phyloP scores from a whole-genome alignment of 257 asterid genomes.

The Nicotiana tabacum region DNA sequence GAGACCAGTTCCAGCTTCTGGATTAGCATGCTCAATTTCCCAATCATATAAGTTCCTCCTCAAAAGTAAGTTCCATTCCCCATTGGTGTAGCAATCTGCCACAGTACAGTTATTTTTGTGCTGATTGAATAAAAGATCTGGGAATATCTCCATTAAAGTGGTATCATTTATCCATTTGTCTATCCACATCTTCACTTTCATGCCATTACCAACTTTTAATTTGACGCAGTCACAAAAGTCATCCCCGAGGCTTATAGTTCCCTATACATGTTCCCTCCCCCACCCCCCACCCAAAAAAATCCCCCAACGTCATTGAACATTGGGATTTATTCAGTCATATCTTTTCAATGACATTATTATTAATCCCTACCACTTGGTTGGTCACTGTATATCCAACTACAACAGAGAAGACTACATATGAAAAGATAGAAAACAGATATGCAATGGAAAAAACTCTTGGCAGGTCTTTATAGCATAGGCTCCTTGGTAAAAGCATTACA shows the following conservation, averaged over 20 bases:
- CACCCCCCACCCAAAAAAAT: not conserved
- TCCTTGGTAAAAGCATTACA: not conserved
- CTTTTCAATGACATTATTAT: not conserved
- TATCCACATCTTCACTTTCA: too few relatives aligned
- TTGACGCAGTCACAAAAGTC: too few relatives aligned
- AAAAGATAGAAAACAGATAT: not conserved
- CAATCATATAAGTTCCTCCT: not conserved
- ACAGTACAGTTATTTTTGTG: not conserved
- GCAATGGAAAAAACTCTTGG: not conserved
- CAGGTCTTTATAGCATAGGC: not conserved
- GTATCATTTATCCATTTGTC: not conserved
- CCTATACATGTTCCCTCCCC: too few relatives aligned
- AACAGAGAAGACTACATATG: not conserved
- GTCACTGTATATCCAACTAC: not conserved
- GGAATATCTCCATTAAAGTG: not conserved
- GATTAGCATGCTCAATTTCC: not conserved
- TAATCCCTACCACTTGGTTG: not conserved
- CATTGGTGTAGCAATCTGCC: not conserved
- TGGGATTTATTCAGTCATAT: not conserved
- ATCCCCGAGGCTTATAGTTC: not conserved
- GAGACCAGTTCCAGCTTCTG: not conserved
- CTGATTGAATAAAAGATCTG: not conserved
- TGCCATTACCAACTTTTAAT: too few relatives aligned
- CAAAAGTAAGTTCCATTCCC: not conserved
- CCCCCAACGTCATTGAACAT: not conserved